These are phyloP conservation scores for Rhipidocladum racemiflorum DNA, from an alignment of 176 grass and related monocot species.

Conservation along the genomic window DNA sequence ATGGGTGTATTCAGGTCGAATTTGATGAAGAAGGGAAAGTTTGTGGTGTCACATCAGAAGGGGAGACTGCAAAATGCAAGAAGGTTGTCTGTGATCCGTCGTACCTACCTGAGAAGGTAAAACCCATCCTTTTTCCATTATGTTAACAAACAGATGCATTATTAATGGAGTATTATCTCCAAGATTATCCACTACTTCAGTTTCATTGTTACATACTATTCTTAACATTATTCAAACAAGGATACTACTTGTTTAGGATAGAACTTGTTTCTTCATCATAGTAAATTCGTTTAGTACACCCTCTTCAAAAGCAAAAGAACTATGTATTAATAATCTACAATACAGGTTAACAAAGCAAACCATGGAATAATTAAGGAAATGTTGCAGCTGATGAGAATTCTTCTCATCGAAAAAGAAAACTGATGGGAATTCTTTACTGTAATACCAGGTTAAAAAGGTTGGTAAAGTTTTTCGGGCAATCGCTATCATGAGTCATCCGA, in stretches of 20 bases:
- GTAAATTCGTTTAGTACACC: background rate
- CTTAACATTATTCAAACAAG: background rate
- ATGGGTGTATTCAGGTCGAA: constrained; percentile 52
- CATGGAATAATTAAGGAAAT: background rate
- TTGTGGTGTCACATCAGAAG: constrained; percentile 81
- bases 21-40: constrained; percentile 71
- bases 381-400: background rate
- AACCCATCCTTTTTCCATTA: background rate
- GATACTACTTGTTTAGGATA: background rate
- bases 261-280: background rate
- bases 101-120: constrained; percentile 73
- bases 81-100: constrained; percentile 87
- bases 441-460: constrained; percentile 65
- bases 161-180: background rate
- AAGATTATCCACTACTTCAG: background rate
- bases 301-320: background rate
- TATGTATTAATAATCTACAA: background rate
- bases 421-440: background rate
- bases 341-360: background rate
- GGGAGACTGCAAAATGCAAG: constrained; percentile 78
- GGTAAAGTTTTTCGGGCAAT: constrained; percentile 87
- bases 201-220: background rate
- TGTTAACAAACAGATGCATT: constrained; percentile 14
- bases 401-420: background rate
- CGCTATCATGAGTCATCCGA: constrained; percentile 89